Percentiles rank a stretch among this genome's conserved stretches.
Evolutionary conservation across 2,329 filamentous ascomycete species (phyloP).

Genomic region (Colletotrichum kahawae): DNA sequence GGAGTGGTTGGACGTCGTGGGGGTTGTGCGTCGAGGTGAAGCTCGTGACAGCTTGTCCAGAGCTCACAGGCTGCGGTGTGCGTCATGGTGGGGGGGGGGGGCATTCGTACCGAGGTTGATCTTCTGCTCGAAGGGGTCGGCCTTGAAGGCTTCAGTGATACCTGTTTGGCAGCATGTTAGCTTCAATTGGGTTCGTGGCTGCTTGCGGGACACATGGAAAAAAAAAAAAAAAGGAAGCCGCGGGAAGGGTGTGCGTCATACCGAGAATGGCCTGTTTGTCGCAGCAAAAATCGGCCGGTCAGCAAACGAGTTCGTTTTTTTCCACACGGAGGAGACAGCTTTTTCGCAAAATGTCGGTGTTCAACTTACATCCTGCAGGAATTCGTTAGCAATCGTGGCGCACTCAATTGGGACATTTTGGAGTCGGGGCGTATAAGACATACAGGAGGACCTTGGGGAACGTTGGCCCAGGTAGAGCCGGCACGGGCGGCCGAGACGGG

Average conservation of each 20-base stretch:
- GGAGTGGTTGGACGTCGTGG: neutral
- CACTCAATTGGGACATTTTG: conserved; percentile 21
- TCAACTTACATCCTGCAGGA: conserved; percentile 42
- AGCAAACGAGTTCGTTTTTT: conserved; percentile 11
- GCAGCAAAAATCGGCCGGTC: conserved; percentile 23
- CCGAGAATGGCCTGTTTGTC: conserved; percentile 73
- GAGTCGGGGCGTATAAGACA: conserved; percentile 41
- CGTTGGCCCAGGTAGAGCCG: conserved; percentile 87
- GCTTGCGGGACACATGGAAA: neutral
- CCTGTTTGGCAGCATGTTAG: conserved; percentile 49
- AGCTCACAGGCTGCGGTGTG: neutral
- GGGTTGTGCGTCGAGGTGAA: neutral
- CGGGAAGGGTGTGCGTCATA: conserved; percentile 45
- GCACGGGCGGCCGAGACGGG: conserved; percentile 34
- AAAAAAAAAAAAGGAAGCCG: neutral
- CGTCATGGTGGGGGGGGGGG: neutral
- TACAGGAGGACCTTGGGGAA: conserved; percentile 94
- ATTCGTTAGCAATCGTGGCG: conserved; percentile 35
- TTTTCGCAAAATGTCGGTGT: neutral
- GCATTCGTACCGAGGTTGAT: conserved; percentile 86
- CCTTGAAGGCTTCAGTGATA: conserved; percentile 99
- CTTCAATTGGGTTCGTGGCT: neutral
- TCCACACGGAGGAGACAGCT: neutral
- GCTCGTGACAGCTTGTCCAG: conserved; percentile 4
- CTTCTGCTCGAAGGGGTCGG: conserved; percentile 90